phyloP scores from a whole-genome alignment of 2,329 filamentous ascomycete species.

The Colletotrichum orbiculare region DNA sequence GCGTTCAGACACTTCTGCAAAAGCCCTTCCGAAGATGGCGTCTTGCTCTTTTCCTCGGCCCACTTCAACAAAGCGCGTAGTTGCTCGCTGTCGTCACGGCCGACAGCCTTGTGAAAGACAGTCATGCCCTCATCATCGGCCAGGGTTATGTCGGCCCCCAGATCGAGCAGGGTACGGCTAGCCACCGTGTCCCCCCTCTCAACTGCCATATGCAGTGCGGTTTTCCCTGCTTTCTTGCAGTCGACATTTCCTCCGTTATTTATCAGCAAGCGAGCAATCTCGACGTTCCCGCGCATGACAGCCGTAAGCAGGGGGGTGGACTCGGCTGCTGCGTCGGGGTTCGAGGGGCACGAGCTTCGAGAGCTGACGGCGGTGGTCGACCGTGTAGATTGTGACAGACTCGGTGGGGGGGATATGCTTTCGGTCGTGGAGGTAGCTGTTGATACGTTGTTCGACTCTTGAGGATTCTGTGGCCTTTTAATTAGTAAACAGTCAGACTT shows the following conservation, averaged over 20 bases:
- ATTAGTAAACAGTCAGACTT: not conserved
- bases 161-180: conserved; percentile 6
- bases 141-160: conserved; percentile 13
- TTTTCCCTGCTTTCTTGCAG: conserved; percentile 12
- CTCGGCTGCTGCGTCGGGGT: not conserved
- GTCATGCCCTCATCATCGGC: conserved; percentile 8
- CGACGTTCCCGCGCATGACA: conserved; percentile 14
- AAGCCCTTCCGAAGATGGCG: not conserved
- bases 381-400: not conserved
- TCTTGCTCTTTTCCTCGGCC: conserved; percentile 9
- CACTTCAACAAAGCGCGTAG: conserved; percentile 14
- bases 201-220: conserved; percentile 16
- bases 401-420: conserved; percentile 6
- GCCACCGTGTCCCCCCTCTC: conserved; percentile 17
- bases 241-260: conserved; percentile 16
- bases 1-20: conserved; percentile 8
- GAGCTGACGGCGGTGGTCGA: not conserved
- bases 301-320: conserved; percentile 18
- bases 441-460: not conserved
- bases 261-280: conserved; percentile 11
- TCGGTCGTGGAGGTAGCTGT: not conserved
- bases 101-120: conserved; percentile 4
- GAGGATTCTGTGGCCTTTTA: not conserved
- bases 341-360: not conserved
- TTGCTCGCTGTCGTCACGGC: conserved; percentile 18